These are phyloP conservation scores for Blastobotrys persicus DNA, from an alignment of 1,139 yeast species.

Conservation along the genomic window DNA sequence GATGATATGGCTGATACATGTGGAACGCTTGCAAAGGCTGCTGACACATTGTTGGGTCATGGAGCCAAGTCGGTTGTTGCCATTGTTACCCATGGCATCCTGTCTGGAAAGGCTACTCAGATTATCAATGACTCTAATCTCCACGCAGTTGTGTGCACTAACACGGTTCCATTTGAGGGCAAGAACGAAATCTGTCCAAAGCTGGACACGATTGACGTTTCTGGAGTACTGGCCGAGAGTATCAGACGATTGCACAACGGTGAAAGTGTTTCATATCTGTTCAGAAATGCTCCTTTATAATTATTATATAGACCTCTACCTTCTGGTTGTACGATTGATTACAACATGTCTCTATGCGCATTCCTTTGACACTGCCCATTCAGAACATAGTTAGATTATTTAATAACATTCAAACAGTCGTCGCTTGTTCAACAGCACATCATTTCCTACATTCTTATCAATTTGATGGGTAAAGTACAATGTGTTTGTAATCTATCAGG, in stretches of 20 bases:
- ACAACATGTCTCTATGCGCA: too few relatives aligned
- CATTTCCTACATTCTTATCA: too few relatives aligned
- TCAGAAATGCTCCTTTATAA: slow-evolving; percentile 52
- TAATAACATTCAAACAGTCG: neutral
- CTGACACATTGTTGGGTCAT: slow-evolving; percentile 78
- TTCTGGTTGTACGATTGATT: too few relatives aligned
- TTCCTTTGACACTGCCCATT: too few relatives aligned
- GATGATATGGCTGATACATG: slow-evolving; percentile 99
- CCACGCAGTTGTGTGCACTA: slow-evolving; percentile 84
- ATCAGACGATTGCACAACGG: slow-evolving; percentile 93
- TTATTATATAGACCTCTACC: neutral
- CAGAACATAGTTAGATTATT: too few relatives aligned
- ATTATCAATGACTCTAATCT: slow-evolving; percentile 77
- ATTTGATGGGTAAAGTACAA: too few relatives aligned
- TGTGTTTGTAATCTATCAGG: too few relatives aligned
- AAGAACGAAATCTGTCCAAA: slow-evolving; percentile 68
- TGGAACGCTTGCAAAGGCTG: slow-evolving; percentile 95
- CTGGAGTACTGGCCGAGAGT: slow-evolving; percentile 92
- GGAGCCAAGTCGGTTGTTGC: slow-evolving; percentile 87
- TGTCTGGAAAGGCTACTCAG: slow-evolving; percentile 83
- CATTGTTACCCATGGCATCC: slow-evolving; percentile 92
- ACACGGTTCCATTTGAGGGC: slow-evolving; percentile 88
- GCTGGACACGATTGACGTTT: slow-evolving; percentile 77
- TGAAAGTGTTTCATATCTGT: slow-evolving; percentile 87
- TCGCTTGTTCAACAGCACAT: too few relatives aligned